Percentiles rank a stretch among this genome's conserved stretches.
Conservation (phyloP, 352 stramenopile species). For the Pythium sp. region DNA sequence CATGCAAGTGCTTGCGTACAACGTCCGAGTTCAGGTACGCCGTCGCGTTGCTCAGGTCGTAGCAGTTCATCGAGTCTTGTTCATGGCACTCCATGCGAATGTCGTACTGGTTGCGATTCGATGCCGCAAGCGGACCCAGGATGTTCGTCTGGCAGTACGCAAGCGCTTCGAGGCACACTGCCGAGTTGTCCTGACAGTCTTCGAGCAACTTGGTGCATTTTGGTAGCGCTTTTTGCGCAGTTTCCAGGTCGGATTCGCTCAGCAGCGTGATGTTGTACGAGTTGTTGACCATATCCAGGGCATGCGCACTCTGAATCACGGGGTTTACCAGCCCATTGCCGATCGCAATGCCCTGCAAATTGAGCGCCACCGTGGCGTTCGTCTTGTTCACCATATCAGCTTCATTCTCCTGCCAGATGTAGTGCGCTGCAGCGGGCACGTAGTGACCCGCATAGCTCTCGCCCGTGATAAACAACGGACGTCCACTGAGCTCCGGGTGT, state of each 20-base stretch:
- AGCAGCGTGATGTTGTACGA: constrained; percentile 66
- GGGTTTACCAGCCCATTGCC: constrained; percentile 39
- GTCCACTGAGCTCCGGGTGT: constrained; percentile 31
- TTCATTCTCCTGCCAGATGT: constrained; percentile 28
- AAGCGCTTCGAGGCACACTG: constrained; percentile 30
- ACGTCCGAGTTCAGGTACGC: constrained; percentile 39
- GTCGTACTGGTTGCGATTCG: constrained; percentile 64
- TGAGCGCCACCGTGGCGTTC: constrained; percentile 16
- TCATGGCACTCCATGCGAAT: constrained; percentile 40
- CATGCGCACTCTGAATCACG: constrained; percentile 33
- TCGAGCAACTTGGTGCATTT: constrained; percentile 25
- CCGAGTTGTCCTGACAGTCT: constrained; percentile 28
- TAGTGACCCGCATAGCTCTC: constrained; percentile 45
- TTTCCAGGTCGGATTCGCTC: constrained; percentile 27
- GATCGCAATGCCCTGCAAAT: constrained; percentile 38
- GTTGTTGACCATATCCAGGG: constrained; percentile 65
- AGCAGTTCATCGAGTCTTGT: constrained; percentile 19
- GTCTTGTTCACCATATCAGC: neutral
- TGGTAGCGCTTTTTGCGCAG: neutral
- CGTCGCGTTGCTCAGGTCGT: constrained; percentile 29
- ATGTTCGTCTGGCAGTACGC: constrained; percentile 19
- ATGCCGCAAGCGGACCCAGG: constrained; percentile 31
- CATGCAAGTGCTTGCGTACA: constrained; percentile 19
- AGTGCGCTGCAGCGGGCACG: constrained; percentile 32
- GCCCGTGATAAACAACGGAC: constrained; percentile 31